These are phyloP conservation scores for Przewalskia tangutica DNA, from an alignment of 257 asterid genomes.

Conservation along the genomic window DNA sequence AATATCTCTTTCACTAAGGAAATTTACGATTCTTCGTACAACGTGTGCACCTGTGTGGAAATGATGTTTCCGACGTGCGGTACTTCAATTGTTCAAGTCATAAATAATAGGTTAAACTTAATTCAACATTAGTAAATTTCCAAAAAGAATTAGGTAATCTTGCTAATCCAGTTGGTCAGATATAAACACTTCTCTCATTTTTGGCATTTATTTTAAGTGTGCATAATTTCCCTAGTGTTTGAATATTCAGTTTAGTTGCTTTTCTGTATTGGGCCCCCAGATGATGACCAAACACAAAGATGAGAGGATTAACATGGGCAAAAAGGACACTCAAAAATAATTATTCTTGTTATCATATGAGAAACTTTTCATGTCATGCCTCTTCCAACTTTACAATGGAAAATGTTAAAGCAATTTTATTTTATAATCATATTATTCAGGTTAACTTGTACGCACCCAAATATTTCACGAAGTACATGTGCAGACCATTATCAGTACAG, in stretches of 20 bases:
- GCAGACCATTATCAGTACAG: not conserved
- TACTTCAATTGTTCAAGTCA: no score
- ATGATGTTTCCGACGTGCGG: no score
- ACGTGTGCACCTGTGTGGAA: no score
- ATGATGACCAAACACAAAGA: not conserved
- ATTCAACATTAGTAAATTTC: no score
- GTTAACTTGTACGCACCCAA: not conserved
- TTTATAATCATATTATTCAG: no score
- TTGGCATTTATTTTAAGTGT: not conserved
- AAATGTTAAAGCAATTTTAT: not conserved
- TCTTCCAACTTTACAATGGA: conserved; percentile 1
- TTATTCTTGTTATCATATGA: not conserved
- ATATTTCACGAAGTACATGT: not conserved
- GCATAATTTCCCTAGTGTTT: not conserved
- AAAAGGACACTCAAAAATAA: not conserved
- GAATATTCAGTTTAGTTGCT: not conserved
- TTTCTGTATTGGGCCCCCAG: not conserved
- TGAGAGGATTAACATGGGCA: not conserved
- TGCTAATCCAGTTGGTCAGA: not conserved
- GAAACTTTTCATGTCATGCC: not conserved
- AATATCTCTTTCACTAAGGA: no score
- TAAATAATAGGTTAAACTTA: no score
- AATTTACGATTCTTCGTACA: no score
- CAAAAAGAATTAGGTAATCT: not conserved
- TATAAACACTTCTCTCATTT: not conserved